Evolutionary conservation across 768 basidiomycete species (phyloP), one percentile per base, ranked within the genome.

Genomic region (Lactarius psammicola): DNA sequence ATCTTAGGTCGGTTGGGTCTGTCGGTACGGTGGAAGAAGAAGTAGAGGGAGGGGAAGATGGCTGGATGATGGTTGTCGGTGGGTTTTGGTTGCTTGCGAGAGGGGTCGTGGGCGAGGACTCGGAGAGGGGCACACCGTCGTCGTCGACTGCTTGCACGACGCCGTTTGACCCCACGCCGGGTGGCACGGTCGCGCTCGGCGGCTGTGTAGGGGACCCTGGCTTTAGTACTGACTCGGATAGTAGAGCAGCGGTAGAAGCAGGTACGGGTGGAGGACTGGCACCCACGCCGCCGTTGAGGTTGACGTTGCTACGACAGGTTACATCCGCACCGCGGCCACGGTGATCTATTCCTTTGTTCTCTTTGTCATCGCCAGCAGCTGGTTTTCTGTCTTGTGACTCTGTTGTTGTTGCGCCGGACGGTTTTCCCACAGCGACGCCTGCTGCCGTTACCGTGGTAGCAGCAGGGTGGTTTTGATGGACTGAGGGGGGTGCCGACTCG

Each of bases 1-100:
- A 73, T 42, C 73, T 69, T 33, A 74, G 74, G 40, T 70, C 71
- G 31, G 63, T 59, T 42, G 59, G 49, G 51, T 59, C 65, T 38
- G 55, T 62, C 60, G 56, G 70, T 20, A 58, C 34, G 30, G 49
- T 26, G n/a, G 53, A 33, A 7, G 53, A 33, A 7, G 58, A 11
- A 7, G 33, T 17, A 28, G 23, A 42, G 31, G 65, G 33, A 5
- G 46, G 28, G 15, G 62, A 26, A 18, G 53, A 30, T 20, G 30
- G 20, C 23, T 30, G 56, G 26, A n/a, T 53, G 51, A 56, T 23
- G 34, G 56, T 40, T 17, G 61, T 20, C 1, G 57, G 33, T 11
- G 68, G 60, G 7, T 54, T 62, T 53, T 66, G 65, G 49, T 30
- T 53, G 60, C 40, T 59, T 15, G 61, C 40, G 28, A 42, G 46